These are phyloP conservation scores for Avena sativa DNA, from an alignment of 176 grass and related monocot species.

Conservation along the genomic window DNA sequence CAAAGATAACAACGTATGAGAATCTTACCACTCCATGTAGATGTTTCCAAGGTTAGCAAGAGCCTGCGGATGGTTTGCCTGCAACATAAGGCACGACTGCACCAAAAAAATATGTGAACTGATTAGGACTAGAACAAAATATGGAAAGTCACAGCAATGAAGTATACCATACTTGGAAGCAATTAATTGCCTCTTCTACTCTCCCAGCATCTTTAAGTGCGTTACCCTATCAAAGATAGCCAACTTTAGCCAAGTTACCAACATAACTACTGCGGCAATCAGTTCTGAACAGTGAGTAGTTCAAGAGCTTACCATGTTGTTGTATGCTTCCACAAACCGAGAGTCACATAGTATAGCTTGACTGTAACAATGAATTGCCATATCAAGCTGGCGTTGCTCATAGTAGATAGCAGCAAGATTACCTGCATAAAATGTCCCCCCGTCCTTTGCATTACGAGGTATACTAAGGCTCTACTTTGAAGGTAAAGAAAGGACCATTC, in stretches of 20 bases:
- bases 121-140: conserved; percentile 13
- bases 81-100: conserved; percentile 69
- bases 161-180: conserved; percentile 52
- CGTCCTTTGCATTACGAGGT: conserved; percentile 48
- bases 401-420: conserved; percentile 72
- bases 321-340: conserved; percentile 68
- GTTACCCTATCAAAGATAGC: conserved; percentile 57
- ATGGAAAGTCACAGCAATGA: conserved; percentile 10
- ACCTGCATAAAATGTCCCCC: conserved; percentile 65
- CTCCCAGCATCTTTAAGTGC: conserved; percentile 82
- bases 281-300: background rate
- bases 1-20: background rate
- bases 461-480: conserved; percentile 42
- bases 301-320: conserved; percentile 62
- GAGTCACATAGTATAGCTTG: conserved; percentile 63
- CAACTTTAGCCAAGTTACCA: background rate
- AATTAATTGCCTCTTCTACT: conserved; percentile 73
- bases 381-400: conserved; percentile 73
- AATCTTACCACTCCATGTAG: conserved; percentile 75
- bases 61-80: conserved; percentile 79
- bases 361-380: conserved; percentile 68
- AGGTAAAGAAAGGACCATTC: conserved; percentile 43
- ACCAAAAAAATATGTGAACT: conserved; percentile 11
- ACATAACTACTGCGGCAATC: conserved; percentile 9
- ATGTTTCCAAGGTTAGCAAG: conserved; percentile 77